Percentiles rank a stretch among this genome's conserved stretches.
phyloP scores from a whole-genome alignment of 305 asterid species.

The Caryopteris hybrid region DNA sequence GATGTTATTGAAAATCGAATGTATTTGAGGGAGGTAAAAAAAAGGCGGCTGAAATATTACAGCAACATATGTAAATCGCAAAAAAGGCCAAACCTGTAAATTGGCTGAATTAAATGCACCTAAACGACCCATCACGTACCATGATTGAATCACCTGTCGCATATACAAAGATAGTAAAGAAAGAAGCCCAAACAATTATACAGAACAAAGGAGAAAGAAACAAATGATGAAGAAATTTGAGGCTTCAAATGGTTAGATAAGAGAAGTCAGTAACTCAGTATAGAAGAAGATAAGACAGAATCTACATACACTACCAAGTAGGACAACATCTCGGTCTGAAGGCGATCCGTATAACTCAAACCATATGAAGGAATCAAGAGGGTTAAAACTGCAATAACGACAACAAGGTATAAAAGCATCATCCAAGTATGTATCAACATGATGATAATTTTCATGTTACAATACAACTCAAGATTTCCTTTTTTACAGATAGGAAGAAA shows the following conservation, averaged over 20 bases:
- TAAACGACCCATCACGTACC: constrained; percentile 95
- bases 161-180: constrained; percentile 7
- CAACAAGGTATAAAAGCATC: constrained; percentile 17
- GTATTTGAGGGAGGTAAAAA: not conserved
- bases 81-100: constrained; percentile 61
- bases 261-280: not conserved
- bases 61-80: not conserved
- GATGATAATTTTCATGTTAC: not conserved
- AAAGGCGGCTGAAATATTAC: not conserved
- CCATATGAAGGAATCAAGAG: constrained; percentile 91
- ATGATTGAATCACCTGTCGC: constrained; percentile 80
- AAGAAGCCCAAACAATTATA: not conserved
- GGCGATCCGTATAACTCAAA: constrained; percentile 89
- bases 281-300: constrained; percentile 12
- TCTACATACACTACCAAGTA: constrained; percentile 82
- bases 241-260: not conserved
- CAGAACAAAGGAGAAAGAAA: not conserved
- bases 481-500: not conserved
- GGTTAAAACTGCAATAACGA: constrained; percentile 72
- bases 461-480: not conserved
- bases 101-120: constrained; percentile 86
- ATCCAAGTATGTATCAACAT: not conserved
- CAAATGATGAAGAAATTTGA: not conserved
- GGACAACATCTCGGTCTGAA: constrained; percentile 89
- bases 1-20: not conserved